Evolutionary conservation across 2,329 filamentous ascomycete species (phyloP).

Genomic region (Scytalidium sp.): DNA sequence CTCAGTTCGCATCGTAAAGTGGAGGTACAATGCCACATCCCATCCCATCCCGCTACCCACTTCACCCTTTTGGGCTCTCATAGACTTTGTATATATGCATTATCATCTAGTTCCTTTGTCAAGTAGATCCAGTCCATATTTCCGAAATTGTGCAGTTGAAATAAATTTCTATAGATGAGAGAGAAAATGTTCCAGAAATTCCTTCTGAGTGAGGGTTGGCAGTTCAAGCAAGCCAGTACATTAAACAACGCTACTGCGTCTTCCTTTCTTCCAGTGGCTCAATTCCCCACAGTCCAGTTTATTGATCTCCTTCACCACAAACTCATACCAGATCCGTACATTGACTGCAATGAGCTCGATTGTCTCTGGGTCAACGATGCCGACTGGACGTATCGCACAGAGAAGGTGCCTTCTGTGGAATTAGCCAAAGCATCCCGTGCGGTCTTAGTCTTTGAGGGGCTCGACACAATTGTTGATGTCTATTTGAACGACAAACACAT

Average conservation of each 20-base stretch:
- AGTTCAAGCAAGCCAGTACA: slow-evolving; percentile 53
- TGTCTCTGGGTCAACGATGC: slow-evolving; percentile 62
- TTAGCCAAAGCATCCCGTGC: slow-evolving; percentile 26
- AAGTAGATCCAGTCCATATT: too few relatives aligned
- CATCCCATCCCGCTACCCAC: too few relatives aligned
- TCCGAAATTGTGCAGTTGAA: too few relatives aligned
- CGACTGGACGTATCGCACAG: slow-evolving; percentile 54
- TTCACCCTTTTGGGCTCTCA: too few relatives aligned
- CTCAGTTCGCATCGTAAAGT: not conserved
- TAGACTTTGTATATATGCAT: too few relatives aligned
- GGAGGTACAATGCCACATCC: not conserved
- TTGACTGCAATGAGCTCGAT: slow-evolving; percentile 58
- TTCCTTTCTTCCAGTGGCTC: slow-evolving; percentile 17
- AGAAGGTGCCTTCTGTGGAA: slow-evolving; percentile 26
- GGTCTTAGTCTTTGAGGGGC: slow-evolving; percentile 48
- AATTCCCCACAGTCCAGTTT: slow-evolving; percentile 63
- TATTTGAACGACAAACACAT: slow-evolving; percentile 45
- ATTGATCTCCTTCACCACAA: slow-evolving; percentile 59
- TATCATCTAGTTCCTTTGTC: too few relatives aligned
- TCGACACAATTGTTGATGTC: slow-evolving; percentile 53
- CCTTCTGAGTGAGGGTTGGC: slow-evolving; percentile 52
- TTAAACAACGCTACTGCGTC: slow-evolving; percentile 12
- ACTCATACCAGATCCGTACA: slow-evolving; percentile 54
- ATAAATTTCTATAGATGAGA: too few relatives aligned
- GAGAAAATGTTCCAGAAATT: slow-evolving; percentile 22